Conservation (phyloP, 2,329 filamentous ascomycete species). For the Penicillium freii region DNA sequence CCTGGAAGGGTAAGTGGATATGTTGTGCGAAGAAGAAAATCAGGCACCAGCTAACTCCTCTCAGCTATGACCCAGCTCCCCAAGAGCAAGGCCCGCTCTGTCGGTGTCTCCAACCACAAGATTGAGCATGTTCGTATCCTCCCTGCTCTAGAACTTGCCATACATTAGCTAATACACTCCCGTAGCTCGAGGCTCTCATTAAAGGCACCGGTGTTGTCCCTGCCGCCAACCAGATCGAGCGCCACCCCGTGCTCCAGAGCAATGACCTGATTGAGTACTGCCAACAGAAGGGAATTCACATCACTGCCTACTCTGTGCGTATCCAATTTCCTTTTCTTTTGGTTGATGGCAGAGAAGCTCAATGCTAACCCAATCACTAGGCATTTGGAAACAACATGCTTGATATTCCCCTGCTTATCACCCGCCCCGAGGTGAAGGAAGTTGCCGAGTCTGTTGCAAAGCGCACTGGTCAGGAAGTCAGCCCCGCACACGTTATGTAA, state of each 20-base stretch:
- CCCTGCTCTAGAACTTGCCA: background rate
- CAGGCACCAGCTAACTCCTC: background rate
- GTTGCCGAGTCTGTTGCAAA: slow-evolving; percentile 58
- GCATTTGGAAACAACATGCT: slow-evolving; percentile 60
- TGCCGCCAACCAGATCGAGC: slow-evolving; percentile 67
- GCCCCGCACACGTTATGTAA: slow-evolving; percentile 39
- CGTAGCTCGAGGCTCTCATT: slow-evolving; percentile 54
- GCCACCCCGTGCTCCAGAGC: slow-evolving; percentile 67
- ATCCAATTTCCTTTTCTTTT: background rate
- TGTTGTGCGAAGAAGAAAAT: too few relatives aligned
- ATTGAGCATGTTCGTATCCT: slow-evolving; percentile 33
- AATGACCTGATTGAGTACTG: slow-evolving; percentile 57
- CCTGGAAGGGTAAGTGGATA: slow-evolving; percentile 40
- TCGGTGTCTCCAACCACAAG: slow-evolving; percentile 46
- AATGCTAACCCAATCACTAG: slow-evolving; percentile 17
- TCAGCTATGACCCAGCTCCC: slow-evolving; percentile 45
- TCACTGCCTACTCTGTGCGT: slow-evolving; percentile 61
- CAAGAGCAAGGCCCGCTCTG: slow-evolving; percentile 42
- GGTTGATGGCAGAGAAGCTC: background rate
- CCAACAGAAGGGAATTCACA: slow-evolving; percentile 57
- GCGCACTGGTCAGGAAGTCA: slow-evolving; percentile 35
- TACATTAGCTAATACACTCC: background rate
- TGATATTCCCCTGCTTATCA: slow-evolving; percentile 62
- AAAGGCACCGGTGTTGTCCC: slow-evolving; percentile 57
- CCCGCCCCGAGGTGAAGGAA: slow-evolving; percentile 61